Evolutionary conservation across 2,329 filamentous ascomycete species (phyloP).

Genomic region (Apiospora hydei): DNA sequence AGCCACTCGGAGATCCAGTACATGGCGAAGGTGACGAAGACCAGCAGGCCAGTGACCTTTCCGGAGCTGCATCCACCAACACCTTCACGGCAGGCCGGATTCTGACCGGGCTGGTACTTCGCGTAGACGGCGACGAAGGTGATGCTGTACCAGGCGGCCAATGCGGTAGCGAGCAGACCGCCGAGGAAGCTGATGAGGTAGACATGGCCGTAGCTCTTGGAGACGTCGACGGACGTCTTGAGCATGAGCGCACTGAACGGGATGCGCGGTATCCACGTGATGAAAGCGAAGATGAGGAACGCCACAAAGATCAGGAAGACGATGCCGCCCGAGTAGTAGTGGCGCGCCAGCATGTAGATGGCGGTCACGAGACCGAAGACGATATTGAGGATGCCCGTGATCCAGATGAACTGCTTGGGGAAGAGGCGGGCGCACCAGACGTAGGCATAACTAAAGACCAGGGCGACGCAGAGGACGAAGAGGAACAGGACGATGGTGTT

Average conservation of each 20-base stretch:
- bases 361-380: constrained; percentile 84
- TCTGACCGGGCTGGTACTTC: constrained; percentile 74
- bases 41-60: constrained; percentile 84
- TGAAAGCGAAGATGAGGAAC: constrained; percentile 84
- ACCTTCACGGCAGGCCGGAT: constrained; percentile 58
- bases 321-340: constrained; percentile 84
- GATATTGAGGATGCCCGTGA: constrained; percentile 89
- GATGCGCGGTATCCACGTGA: constrained; percentile 88
- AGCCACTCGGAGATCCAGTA: constrained; percentile 96
- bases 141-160: constrained; percentile 85
- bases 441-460: constrained; percentile 79
- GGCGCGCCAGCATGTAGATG: constrained; percentile 80
- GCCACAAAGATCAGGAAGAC: constrained; percentile 85
- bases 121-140: constrained; percentile 88
- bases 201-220: constrained; percentile 83
- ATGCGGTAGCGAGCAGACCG: constrained; percentile 76
- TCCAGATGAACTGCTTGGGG: constrained; percentile 92
- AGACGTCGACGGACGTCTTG: constrained; percentile 83
- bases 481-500: constrained; percentile 88
- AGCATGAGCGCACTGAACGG: constrained; percentile 93
- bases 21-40: constrained; percentile 88
- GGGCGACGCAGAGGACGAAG: constrained; percentile 76
- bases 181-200: constrained; percentile 87
- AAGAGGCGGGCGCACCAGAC: constrained; percentile 78
- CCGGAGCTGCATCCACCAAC: constrained; percentile 73